Evolutionary conservation across 768 basidiomycete genomes (phyloP).

Genomic region (Lyophyllum shimeji): DNA sequence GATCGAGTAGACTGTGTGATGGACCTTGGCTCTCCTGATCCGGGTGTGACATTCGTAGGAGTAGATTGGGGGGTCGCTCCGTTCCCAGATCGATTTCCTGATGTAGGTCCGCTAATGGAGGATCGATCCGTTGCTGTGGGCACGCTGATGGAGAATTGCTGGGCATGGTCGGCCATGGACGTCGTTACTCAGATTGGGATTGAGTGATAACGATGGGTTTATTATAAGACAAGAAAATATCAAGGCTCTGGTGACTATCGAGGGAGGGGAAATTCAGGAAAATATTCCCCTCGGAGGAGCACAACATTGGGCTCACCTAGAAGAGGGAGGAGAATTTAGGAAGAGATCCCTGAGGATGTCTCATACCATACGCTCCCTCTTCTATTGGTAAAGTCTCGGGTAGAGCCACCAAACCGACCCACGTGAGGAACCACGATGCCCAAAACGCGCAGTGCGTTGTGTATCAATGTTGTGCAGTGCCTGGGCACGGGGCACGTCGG

Average conservation of each 20-base stretch:
- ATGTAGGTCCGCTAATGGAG: too few species aligned
- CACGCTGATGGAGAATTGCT: not conserved
- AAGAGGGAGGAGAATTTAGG: too few species aligned
- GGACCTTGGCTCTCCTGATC: not conserved
- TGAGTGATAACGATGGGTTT: not conserved
- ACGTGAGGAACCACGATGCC: not conserved
- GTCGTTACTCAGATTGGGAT: not conserved
- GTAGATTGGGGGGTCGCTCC: too few species aligned
- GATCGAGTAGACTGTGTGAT: too few species aligned
- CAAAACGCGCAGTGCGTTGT: not conserved
- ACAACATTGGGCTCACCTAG: too few species aligned
- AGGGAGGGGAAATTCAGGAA: not conserved
- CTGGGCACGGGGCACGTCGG: too few species aligned
- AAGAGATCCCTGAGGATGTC: not conserved
- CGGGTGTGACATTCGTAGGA: not conserved
- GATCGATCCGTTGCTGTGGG: too few species aligned
- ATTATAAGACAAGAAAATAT: not conserved
- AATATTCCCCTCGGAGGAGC: too few species aligned
- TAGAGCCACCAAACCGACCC: not conserved
- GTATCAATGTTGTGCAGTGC: not conserved
- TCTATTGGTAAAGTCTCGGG: not conserved
- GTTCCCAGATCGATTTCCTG: too few species aligned
- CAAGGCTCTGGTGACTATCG: not conserved
- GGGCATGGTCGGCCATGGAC: not conserved
- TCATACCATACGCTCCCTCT: not conserved